Evolutionary conservation across 2,329 filamentous ascomycete species (phyloP).

Genomic region (Scedosporium boydii): DNA sequence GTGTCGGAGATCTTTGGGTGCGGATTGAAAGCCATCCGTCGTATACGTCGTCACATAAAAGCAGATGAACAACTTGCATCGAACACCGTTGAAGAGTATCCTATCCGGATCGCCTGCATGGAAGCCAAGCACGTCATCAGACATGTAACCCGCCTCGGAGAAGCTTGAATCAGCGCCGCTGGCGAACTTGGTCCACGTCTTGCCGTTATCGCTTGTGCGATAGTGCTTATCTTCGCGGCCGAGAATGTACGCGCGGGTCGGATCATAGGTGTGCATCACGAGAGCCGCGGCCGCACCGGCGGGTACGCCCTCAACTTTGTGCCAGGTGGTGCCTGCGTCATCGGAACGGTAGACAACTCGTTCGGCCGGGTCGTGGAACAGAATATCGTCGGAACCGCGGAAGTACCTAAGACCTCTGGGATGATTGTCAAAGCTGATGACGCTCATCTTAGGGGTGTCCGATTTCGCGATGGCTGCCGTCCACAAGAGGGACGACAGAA

Average conservation of each 20-base stretch:
- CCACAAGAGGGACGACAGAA: constrained; percentile 39
- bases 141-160: constrained; percentile 29
- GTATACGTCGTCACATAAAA: constrained; percentile 64
- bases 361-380: constrained; percentile 60
- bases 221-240: constrained; percentile 64
- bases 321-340: constrained; percentile 75
- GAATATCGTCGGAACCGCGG: constrained; percentile 72
- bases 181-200: constrained; percentile 69
- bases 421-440: constrained; percentile 54
- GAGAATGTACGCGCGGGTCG: constrained; percentile 70
- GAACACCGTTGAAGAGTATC: constrained; percentile 73
- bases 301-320: constrained; percentile 52
- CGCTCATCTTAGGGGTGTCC: constrained; percentile 55
- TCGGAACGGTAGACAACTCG: constrained; percentile 66
- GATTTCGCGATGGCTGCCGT: constrained; percentile 37
- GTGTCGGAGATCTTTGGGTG: constrained; percentile 53
- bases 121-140: constrained; percentile 52
- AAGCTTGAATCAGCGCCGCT: constrained; percentile 48
- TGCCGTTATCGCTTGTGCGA: constrained; percentile 72
- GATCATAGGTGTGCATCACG: constrained; percentile 69
- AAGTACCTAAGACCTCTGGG: constrained; percentile 78
- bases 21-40: constrained; percentile 68
- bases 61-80: constrained; percentile 56
- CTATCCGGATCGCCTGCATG: constrained; percentile 76
- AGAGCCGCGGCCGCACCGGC: constrained; percentile 55